A percentile compares a stretch with the other conserved stretches of the same genome.
These are phyloP conservation scores for Heterobasidion annosum DNA, from an alignment of 1,284 basidiomycete genomes.

Conservation along the genomic window DNA sequence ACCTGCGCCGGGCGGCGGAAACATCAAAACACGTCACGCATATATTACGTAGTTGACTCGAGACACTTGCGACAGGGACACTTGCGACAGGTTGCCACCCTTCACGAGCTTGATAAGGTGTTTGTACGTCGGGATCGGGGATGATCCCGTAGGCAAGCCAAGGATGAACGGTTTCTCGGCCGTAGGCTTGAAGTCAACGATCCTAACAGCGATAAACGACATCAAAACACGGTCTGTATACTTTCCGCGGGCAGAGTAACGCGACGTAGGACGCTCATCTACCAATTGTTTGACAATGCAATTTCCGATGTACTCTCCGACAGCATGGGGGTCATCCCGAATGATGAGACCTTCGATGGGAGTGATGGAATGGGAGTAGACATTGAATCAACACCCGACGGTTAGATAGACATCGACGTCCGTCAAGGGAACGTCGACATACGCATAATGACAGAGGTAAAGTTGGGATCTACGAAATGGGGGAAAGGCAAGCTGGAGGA, in stretches of 20 bases:
- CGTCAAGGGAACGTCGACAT: not conserved
- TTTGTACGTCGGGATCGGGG: slow-evolving; percentile 85
- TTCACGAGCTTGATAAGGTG: slow-evolving; percentile 73
- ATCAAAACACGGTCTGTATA: not conserved
- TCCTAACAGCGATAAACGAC: slow-evolving; percentile 29
- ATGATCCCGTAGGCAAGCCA: slow-evolving; percentile 82
- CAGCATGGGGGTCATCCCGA: slow-evolving; percentile 60
- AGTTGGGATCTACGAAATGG: too few species aligned
- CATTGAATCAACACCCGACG: too few species aligned
- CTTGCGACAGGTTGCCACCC: slow-evolving; percentile 69
- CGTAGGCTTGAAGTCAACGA: slow-evolving; percentile 70
- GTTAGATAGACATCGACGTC: too few species aligned
- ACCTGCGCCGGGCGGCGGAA: slow-evolving; percentile 32
- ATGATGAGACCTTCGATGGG: slow-evolving; percentile 66
- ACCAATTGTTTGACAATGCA: slow-evolving; percentile 74
- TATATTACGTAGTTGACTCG: not conserved
- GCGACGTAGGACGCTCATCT: not conserved
- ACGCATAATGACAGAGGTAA: not conserved
- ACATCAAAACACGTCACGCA: not conserved
- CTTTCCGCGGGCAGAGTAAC: not conserved
- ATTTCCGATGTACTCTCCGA: slow-evolving; percentile 70
- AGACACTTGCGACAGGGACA: slow-evolving; percentile 55
- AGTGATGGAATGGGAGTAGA: too few species aligned
- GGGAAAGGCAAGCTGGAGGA: too few species aligned
- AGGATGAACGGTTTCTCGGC: slow-evolving; percentile 73